Percentiles rank a stretch among this genome's conserved stretches.
Evolutionary conservation across 208 protist species (phyloP).

Genomic region (Leishmania arabica): DNA sequence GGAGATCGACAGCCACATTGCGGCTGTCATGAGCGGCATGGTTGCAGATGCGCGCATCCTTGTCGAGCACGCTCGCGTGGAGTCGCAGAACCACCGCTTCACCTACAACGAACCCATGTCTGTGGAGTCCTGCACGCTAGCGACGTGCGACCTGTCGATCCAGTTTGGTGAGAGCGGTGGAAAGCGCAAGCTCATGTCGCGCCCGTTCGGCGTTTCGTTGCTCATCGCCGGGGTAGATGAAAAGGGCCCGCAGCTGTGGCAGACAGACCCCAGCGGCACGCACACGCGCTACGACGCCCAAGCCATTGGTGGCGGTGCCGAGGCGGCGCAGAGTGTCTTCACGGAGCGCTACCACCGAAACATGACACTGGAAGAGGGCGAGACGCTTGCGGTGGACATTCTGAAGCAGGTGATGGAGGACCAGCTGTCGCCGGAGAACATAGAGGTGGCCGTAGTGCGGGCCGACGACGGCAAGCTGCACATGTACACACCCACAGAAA

Average conservation of each 20-base stretch:
- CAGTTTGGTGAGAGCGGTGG: constrained; percentile 96
- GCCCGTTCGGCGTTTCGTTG: constrained; percentile 99
- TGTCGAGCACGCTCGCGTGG: constrained; percentile 98
- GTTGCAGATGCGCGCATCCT: constrained; percentile 99
- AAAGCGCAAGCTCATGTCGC: constrained; percentile 92
- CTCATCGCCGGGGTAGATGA: constrained; percentile 99
- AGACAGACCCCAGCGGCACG: constrained; percentile 98
- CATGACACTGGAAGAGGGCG: constrained; percentile 97
- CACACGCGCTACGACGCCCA: constrained; percentile 97
- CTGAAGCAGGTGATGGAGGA: constrained; percentile 99
- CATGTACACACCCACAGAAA: constrained; percentile 88
- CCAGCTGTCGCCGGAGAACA: constrained; percentile 96
- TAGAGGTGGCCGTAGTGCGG: constrained; percentile 95
- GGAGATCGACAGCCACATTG: constrained; percentile 98
- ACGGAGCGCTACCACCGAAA: constrained; percentile 97
- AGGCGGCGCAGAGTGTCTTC: constrained; percentile 98
- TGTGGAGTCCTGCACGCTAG: constrained; percentile 96
- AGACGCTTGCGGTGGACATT: constrained; percentile 95
- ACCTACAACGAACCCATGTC: constrained; percentile 99
- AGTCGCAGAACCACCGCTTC: constrained; percentile 99
- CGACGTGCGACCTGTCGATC: constrained; percentile 97
- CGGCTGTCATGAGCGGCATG: constrained; percentile 97
- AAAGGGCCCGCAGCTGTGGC: constrained; percentile 96
- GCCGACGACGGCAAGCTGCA: constrained; percentile 82
- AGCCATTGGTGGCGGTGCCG: constrained; percentile 98